A percentile compares a stretch with the other conserved stretches of the same genome.
phyloP scores from a whole-genome alignment of 176 grass and related monocot genomes.

The Bothriochloa decipiens region DNA sequence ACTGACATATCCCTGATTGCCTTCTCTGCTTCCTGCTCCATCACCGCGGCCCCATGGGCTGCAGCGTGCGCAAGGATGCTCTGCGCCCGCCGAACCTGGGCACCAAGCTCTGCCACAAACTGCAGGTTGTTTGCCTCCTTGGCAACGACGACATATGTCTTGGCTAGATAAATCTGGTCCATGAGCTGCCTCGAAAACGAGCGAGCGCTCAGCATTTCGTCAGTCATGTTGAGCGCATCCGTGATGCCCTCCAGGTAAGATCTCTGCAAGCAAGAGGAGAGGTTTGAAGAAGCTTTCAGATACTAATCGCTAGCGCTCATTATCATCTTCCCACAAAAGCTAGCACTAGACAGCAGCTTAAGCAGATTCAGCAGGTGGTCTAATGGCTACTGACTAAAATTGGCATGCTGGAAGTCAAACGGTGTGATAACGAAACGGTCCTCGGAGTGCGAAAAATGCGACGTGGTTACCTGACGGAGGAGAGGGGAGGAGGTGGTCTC shows the following conservation, averaged over 20 bases:
- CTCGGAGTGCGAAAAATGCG: slow-evolving; percentile 19
- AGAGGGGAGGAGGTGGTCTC: slow-evolving; percentile 32
- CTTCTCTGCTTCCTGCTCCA: slow-evolving; percentile 59
- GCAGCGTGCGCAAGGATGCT: slow-evolving; percentile 62
- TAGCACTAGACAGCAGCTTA: neutral
- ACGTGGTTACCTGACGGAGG: slow-evolving; percentile 48
- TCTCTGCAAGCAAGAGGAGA: slow-evolving; percentile 52
- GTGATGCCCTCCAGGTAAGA: slow-evolving; percentile 56
- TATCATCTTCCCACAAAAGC: neutral
- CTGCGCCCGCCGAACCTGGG: slow-evolving; percentile 62
- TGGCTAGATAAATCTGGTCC: slow-evolving; percentile 94
- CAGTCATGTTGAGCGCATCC: slow-evolving; percentile 72
- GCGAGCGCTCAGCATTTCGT: slow-evolving; percentile 75
- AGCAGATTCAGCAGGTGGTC: slow-evolving; percentile 29
- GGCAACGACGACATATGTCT: slow-evolving; percentile 64
- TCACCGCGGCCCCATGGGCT: slow-evolving; percentile 38
- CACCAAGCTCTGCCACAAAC: slow-evolving; percentile 74
- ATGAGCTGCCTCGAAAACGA: slow-evolving; percentile 81
- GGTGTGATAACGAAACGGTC: neutral
- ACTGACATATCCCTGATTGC: slow-evolving; percentile 77
- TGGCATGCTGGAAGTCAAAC: neutral
- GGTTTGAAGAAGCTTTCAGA: slow-evolving; percentile 16
- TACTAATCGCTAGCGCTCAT: neutral
- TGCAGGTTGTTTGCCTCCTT: slow-evolving; percentile 87
- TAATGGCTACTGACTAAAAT: neutral